Percentiles rank a stretch among this genome's conserved stretches.
These are phyloP conservation scores for Backusella tarrabulga DNA, from an alignment of 192 early-diverging fungal genomes.

Conservation along the genomic window DNA sequence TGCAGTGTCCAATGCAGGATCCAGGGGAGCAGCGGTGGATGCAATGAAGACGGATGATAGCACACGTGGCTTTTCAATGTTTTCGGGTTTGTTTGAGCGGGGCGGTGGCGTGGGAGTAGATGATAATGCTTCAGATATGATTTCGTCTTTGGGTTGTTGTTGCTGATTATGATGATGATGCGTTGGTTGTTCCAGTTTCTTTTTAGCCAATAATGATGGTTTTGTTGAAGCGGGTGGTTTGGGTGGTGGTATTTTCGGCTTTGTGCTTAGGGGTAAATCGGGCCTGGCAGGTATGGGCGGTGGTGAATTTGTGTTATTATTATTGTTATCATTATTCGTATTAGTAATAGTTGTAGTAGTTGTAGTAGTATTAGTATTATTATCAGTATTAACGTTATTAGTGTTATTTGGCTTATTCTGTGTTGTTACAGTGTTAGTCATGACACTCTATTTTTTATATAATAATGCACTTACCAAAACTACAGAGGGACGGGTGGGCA, in stretches of 20 bases:
- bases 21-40: constrained; percentile 31
- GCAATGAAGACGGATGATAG: constrained; percentile 23
- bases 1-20: constrained; percentile 30
- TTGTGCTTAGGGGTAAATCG: background rate
- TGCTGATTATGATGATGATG: background rate
- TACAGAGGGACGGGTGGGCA: background rate
- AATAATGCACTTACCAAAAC: background rate
- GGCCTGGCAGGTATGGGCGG: constrained; percentile 26
- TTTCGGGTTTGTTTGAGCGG: background rate
- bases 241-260: constrained; percentile 1
- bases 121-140: constrained; percentile 8
- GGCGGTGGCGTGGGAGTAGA: constrained; percentile 10
- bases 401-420: background rate
- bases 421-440: background rate
- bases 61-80: background rate
- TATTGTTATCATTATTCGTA: background rate
- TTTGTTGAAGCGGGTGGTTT: constrained; percentile 15
- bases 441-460: too few species aligned
- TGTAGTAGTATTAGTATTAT: background rate
- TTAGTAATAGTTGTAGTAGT: background rate
- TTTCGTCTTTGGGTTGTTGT: background rate
- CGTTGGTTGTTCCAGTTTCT: background rate
- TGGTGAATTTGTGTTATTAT: constrained; percentile 10
- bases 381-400: background rate
- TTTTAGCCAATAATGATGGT: constrained; percentile 4